A percentile compares a stretch with the other conserved stretches of the same genome.
phyloP scores from a whole-genome alignment of 139 green algal genomes.

The Pseudopediastrum boryanum region DNA sequence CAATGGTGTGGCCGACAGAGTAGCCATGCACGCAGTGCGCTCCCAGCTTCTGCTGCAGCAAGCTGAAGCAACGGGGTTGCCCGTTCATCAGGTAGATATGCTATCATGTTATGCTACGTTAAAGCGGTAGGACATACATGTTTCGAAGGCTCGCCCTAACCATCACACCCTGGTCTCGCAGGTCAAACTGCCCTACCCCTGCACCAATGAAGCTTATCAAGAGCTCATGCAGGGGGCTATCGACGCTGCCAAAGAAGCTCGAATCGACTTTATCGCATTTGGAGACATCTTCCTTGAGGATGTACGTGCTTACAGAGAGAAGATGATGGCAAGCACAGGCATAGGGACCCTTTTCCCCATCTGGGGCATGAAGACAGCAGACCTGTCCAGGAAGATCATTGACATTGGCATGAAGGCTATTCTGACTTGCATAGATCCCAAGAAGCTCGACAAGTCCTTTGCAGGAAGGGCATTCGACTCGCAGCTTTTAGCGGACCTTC shows the following conservation, averaged over 20 bases:
- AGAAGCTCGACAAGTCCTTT: neutral
- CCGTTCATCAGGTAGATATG: conserved; percentile 37
- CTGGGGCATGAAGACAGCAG: conserved; percentile 22
- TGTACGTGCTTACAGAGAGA: conserved; percentile 29
- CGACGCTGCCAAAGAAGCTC: conserved; percentile 12
- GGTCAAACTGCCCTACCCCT: conserved; percentile 34
- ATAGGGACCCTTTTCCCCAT: conserved; percentile 28
- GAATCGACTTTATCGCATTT: conserved; percentile 35
- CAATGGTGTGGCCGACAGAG: conserved; percentile 15
- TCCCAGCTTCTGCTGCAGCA: conserved; percentile 24
- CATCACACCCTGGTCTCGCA: neutral
- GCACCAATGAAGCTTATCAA: conserved; percentile 36
- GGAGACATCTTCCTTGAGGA: conserved; percentile 38
- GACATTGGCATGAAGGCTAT: conserved; percentile 16
- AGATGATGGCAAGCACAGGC: conserved; percentile 21
- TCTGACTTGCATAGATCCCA: conserved; percentile 21
- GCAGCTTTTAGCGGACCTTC: conserved; percentile 21
- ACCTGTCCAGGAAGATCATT: conserved; percentile 11
- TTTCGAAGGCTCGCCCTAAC: neutral
- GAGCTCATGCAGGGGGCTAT: conserved; percentile 17
- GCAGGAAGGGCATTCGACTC: conserved; percentile 15
- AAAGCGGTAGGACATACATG: no score
- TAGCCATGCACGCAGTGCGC: conserved; percentile 41
- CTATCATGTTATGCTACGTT: no score
- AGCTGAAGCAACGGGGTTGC: conserved; percentile 29